Base-by-base conservation (phyloP, 352 stramenopile species). In the Saprolegnia parasitica region DNA sequence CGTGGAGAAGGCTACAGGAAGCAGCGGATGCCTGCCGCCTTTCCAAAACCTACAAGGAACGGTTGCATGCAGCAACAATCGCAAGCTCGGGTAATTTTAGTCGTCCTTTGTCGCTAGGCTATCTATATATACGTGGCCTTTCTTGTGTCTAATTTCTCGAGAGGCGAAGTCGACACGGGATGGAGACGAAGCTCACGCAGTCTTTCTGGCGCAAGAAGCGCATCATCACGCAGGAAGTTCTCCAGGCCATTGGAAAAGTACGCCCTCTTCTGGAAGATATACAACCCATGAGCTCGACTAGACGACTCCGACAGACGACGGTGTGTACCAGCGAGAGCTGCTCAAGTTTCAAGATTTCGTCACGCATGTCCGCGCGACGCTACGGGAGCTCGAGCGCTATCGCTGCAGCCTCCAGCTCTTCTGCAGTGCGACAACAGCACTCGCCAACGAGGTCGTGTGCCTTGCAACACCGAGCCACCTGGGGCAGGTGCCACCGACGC, bases 401-500 rank as follows among this genome's bases (percentile, higher is more conserved):
- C 52, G 52, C 11, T 16, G 13, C 13, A 18, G 35, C 24, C 52
- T 60, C 13, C 24, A 24, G 13, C 11, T n/a, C 35, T 60, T 42
- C 20, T 16, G 13, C 20, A 24, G 24, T 8, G n/a, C 13, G 13
- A 21, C 11, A 4, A 26, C 24, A 20, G 13, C 52, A 16, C 35
- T 60, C 16, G 52, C 52, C 13, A 40, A 15, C 13, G 52, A 16
- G 35, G n/a, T 24, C 16, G 52, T 24, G 11, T 16, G 52, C 20
- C 13, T 60, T 16, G 20, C 24, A 20, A 40, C 35, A 9, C 52
- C 52, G 16, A 42, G 52, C 35, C 52, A 40, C 16, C 13, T 24
- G 20, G 20, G 20, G 11, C 16, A 16, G 11, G 20, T 60, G 52
- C 24, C 24, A 42, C 20, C 35, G 52, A 72, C 79, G 0, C 82